These are phyloP conservation scores for Agrocybe pediades DNA, from an alignment of 768 basidiomycete species.

Conservation along the genomic window DNA sequence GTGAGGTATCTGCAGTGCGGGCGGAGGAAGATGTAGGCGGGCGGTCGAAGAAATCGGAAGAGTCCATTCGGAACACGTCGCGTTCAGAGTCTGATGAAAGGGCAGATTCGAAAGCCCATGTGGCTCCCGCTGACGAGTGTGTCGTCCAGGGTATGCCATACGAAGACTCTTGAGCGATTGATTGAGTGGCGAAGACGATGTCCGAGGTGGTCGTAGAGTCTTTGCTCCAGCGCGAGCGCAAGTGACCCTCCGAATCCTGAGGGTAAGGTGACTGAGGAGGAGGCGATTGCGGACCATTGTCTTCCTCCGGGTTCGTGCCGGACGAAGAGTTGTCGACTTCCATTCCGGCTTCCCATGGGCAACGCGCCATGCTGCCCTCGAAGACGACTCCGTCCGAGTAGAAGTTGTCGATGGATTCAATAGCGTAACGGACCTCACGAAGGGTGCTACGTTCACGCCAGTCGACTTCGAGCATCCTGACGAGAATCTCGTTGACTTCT, in stretches of 20 bases:
- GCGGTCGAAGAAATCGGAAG: slow-evolving; percentile 41
- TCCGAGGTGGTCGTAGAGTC: slow-evolving; percentile 55
- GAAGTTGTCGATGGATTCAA: slow-evolving; percentile 59
- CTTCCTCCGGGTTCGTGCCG: slow-evolving; percentile 42
- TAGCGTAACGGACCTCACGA: slow-evolving; percentile 52
- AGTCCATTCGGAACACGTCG: slow-evolving; percentile 31
- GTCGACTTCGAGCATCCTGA: slow-evolving; percentile 73
- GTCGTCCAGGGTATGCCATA: slow-evolving; percentile 43
- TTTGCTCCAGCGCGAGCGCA: slow-evolving; percentile 59
- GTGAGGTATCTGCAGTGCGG: slow-evolving; percentile 52
- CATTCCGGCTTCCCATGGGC: slow-evolving; percentile 73
- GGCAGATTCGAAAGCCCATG: slow-evolving; percentile 56
- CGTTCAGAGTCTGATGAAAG: slow-evolving; percentile 45
- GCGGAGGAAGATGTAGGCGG: slow-evolving; percentile 52
- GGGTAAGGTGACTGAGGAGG: slow-evolving; percentile 32
- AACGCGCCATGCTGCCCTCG: slow-evolving; percentile 76
- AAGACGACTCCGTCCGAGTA: slow-evolving; percentile 74
- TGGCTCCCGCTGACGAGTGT: slow-evolving; percentile 50
- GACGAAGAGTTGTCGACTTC: slow-evolving; percentile 67
- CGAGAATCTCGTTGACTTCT: slow-evolving; percentile 75
- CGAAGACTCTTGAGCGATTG: slow-evolving; percentile 37
- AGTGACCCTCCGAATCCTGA: slow-evolving; percentile 24
- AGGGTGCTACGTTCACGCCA: slow-evolving; percentile 45
- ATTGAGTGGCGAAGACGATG: slow-evolving; percentile 43
- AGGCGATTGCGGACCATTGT: slow-evolving; percentile 29